phyloP scores from a whole-genome alignment of 2,329 filamentous ascomycete species.

The Ceratocystis smalleyi region DNA sequence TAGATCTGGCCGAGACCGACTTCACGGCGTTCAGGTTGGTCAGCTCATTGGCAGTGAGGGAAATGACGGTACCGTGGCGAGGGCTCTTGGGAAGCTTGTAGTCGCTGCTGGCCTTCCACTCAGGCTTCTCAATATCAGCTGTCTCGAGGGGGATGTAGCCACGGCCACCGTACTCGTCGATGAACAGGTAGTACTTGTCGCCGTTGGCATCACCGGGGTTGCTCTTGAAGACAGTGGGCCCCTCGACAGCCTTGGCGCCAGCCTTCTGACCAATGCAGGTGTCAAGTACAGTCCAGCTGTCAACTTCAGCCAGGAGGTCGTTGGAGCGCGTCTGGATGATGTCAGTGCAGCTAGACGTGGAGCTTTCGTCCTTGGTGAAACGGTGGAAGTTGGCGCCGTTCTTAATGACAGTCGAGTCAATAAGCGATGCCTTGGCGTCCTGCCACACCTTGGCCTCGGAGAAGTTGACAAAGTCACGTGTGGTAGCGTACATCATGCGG shows the following conservation, averaged over 20 bases:
- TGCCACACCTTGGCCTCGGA: slow-evolving; percentile 34
- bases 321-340: slow-evolving; percentile 38
- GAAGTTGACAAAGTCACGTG: slow-evolving; percentile 36
- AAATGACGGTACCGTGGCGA: slow-evolving; percentile 38
- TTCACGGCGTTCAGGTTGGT: slow-evolving; percentile 21
- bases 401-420: slow-evolving; percentile 37
- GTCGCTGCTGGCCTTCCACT: slow-evolving; percentile 31
- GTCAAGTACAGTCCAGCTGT: slow-evolving; percentile 30
- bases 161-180: slow-evolving; percentile 36
- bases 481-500: slow-evolving; percentile 38
- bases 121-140: slow-evolving; percentile 31
- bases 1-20: slow-evolving; percentile 13
- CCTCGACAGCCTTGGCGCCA: slow-evolving; percentile 34
- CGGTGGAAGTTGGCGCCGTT: slow-evolving; percentile 31
- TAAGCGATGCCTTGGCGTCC: slow-evolving; percentile 34
- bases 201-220: slow-evolving; percentile 35
- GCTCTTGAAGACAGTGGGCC: slow-evolving; percentile 36
- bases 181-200: slow-evolving; percentile 39
- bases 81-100: slow-evolving; percentile 35
- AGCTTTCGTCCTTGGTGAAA: slow-evolving; percentile 41
- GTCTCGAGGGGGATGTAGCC: slow-evolving; percentile 41
- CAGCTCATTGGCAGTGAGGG: slow-evolving; percentile 34
- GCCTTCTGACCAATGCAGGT: slow-evolving; percentile 37
- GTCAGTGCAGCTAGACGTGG: slow-evolving; percentile 35
- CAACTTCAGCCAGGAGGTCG: slow-evolving; percentile 27